Evolutionary conservation across 306 rosid species (phyloP).

Genomic region (Begonia fuchsioides): DNA sequence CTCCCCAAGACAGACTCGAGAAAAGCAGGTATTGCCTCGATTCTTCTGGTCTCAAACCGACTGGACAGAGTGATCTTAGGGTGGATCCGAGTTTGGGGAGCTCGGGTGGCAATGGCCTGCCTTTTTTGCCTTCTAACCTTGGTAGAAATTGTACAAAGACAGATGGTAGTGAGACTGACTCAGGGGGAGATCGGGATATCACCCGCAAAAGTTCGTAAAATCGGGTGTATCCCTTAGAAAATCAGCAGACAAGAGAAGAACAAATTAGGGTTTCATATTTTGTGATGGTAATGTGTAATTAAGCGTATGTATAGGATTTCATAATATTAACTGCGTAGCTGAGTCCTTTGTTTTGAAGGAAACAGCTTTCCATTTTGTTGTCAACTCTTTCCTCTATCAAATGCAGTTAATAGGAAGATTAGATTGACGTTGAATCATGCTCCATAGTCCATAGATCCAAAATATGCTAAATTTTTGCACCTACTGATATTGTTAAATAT

Average conservation of each 20-base stretch:
- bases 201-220: background rate
- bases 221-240: background rate
- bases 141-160: background rate
- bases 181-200: too few relatives aligned
- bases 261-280: background rate
- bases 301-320: background rate
- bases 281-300: background rate
- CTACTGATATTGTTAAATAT: too few relatives aligned
- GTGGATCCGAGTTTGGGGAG: too few relatives aligned
- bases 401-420: background rate
- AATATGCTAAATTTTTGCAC: too few relatives aligned
- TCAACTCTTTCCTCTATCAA: background rate
- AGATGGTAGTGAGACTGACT: background rate
- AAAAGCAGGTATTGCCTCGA: too few relatives aligned
- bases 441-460: too few relatives aligned
- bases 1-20: constrained; percentile 5
- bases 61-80: too few relatives aligned
- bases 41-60: too few relatives aligned
- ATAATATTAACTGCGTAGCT: background rate
- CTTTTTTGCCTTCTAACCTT: background rate
- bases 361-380: background rate
- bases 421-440: too few relatives aligned
- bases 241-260: background rate
- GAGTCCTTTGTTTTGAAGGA: background rate
- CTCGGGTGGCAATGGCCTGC: constrained; percentile 16